These are phyloP conservation scores for Kitagawia praeruptora DNA, from an alignment of 129 eudicot genomes.

Conservation along the genomic window DNA sequence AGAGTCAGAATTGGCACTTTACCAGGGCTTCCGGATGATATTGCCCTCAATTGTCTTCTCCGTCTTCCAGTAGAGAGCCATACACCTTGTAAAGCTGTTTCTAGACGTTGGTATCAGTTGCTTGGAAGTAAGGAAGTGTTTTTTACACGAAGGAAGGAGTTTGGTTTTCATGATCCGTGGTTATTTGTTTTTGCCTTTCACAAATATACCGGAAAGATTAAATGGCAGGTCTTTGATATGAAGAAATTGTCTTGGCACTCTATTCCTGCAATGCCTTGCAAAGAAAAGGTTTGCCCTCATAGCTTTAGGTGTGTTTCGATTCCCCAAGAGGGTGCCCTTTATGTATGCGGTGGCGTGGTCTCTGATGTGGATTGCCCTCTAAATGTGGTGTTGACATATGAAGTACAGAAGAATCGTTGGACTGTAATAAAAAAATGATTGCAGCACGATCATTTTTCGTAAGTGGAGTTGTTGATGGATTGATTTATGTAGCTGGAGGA, in stretches of 20 bases:
- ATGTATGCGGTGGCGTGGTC: conserved; percentile 66
- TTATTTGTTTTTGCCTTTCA: conserved; percentile 67
- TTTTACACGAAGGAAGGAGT: conserved; percentile 60
- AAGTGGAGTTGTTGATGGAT: conserved; percentile 71
- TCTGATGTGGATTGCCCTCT: conserved; percentile 91
- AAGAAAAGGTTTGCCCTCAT: conserved; percentile 76
- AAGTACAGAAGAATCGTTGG: conserved; percentile 68
- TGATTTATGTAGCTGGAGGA: conserved; percentile 88
- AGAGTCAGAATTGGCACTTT: conserved; percentile 40
- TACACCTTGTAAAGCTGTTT: conserved; percentile 40
- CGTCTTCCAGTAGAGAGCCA: conserved; percentile 65
- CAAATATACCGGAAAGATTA: conserved; percentile 71
- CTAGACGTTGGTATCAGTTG: conserved; percentile 70
- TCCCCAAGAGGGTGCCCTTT: conserved; percentile 60
- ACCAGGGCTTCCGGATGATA: conserved; percentile 88
- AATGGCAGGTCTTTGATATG: conserved; percentile 80
- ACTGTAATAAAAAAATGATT: conserved; percentile 71
- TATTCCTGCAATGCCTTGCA: conserved; percentile 86
- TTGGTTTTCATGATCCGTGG: conserved; percentile 86
- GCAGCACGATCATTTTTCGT: conserved; percentile 82
- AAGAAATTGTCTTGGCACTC: conserved; percentile 66
- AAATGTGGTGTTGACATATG: conserved; percentile 72
- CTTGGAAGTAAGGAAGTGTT: conserved; percentile 62
- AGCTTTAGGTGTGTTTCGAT: conserved; percentile 64
- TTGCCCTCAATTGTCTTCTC: conserved; percentile 71